Conservation (phyloP, 805 yeast genomes). For the Pichia exigua region DNA sequence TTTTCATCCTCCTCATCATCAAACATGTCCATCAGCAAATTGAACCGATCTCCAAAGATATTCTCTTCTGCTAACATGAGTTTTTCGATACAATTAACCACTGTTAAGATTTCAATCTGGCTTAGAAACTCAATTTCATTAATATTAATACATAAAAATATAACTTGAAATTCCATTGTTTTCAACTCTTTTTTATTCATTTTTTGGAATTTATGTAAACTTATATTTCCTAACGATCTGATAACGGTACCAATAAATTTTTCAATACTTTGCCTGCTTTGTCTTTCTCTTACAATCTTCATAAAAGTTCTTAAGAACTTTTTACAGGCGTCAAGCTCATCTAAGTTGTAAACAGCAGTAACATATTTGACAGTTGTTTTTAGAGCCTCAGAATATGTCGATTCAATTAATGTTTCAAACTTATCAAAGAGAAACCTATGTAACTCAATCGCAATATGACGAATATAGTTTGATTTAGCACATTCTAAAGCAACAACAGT, state of each 20-base stretch:
- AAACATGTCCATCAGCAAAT: slow-evolving; percentile 10
- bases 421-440: slow-evolving; percentile 52
- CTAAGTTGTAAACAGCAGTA: slow-evolving; percentile 15
- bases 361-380: slow-evolving; percentile 44
- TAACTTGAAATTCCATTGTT: slow-evolving; percentile 22
- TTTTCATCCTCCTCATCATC: slow-evolving; percentile 11
- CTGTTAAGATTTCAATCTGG: slow-evolving; percentile 43
- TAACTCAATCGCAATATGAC: slow-evolving; percentile 41
- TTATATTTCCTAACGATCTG: slow-evolving; percentile 24
- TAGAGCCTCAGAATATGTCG: slow-evolving; percentile 57
- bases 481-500: slow-evolving; percentile 65
- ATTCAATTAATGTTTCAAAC: slow-evolving; percentile 64
- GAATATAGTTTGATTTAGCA: slow-evolving; percentile 37
- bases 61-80: slow-evolving; percentile 35
- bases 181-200: slow-evolving; percentile 3
- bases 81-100: slow-evolving; percentile 39
- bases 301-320: slow-evolving; percentile 35
- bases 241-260: slow-evolving; percentile 32
- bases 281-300: slow-evolving; percentile 33
- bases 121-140: slow-evolving; percentile 32
- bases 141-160: slow-evolving; percentile 34
- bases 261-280: slow-evolving; percentile 29
- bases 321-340: slow-evolving; percentile 24
- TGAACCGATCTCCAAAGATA: slow-evolving; percentile 15
- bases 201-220: slow-evolving; percentile 12